Evolutionary conservation across 495 filamentous ascomycete genomes (phyloP), one percentile per base, ranked within the genome.

Genomic region (Aspergillus affinis): DNA sequence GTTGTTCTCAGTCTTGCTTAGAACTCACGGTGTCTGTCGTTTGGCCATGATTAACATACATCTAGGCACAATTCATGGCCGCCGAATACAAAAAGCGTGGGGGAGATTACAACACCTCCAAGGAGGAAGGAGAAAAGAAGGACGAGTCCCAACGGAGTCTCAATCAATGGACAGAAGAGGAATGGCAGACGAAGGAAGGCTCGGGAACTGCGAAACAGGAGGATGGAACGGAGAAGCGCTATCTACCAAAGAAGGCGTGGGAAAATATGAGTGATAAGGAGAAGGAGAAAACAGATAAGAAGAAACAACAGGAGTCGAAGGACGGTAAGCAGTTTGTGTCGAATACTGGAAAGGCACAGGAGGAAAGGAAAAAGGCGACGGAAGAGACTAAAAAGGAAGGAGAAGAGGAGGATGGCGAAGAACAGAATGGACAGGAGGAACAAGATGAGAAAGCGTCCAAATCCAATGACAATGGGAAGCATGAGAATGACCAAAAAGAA

Each of bases 131-230:
- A 8, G 46, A 48, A 1, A 21, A 21, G 12, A 70, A 81, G 54
- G 66, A 74, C 55, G 59, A 72, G 9, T 69, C 71, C 5, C 78
- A 80, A 53, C 75, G 77, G 57, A 61, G 78, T 50, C 69, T 82
- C 2, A 65, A 70, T 13, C 64, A 80, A 5, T 82, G 80, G 79
- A 69, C 64, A 0, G 67, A 80, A 18, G 79, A 80, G 46, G 76
- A 81, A 4, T 81, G 77, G 78, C 77, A 81, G 66, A 82, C 78
- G 0, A 81, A 81, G 57, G 80, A 81, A 54, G 79, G 79, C 0
- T 70, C 68, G 18, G 79, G 74, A 0, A 69, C 67, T 32, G 79
- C 79, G n/a, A 72, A 73, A 46, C 55, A 77, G 51, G 73, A 67
- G 7, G 77, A 80, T 64, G 79, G 74, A 0, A 77, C 72, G 1